Evolutionary conservation across 345 rosid species (phyloP), one percentile per base, ranked within the genome.

Genomic region (Pistacia integerrima): DNA sequence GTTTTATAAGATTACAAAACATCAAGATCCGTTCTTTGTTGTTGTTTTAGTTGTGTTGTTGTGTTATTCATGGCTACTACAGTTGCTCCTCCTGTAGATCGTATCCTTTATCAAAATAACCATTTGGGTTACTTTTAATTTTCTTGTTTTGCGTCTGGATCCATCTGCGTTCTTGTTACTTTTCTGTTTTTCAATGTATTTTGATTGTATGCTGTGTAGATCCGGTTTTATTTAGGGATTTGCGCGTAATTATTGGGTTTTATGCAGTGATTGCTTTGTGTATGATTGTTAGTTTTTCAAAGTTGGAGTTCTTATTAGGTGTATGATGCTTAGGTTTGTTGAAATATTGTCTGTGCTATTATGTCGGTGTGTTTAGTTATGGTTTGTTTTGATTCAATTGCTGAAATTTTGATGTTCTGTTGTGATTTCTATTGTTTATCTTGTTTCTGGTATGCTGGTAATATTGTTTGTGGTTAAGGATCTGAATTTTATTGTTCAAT

Each of bases 71-170:
- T 93, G 98, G 92, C 94, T 14, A 80, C 88, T 73, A 73, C 90
- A 70, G 93, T 89, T 69, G 81, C 89, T 82, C 81, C 90, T 25
- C 70, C 90, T 69, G 84, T 93, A 69, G 97, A 93, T 80, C 87
- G 98, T 93, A 93, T 93, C 94, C 97, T 91, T 82, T 71, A 9
- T 61, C 52, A 14, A 69, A 74, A 76, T 60, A 22, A 0, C 61
- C 60, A 63, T 78, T 74, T 76, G 57, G 75, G 33, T 77, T 80
- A 61, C 22, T 44, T 44, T 70, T 71, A 77, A 80, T 85, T 79
- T 74, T 63, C 76, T 74, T n/a, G 49, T 63, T 76, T 59, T 35
- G 25, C 58, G 44, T 61, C 20, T 71, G 52, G 69, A 18, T 74
- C 71, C 63, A 72, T 59, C 67, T 76, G 74, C 62, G 83, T 67